phyloP scores from a whole-genome alignment of 805 yeast genomes.

The Kodamaea hsintzibuensis region DNA sequence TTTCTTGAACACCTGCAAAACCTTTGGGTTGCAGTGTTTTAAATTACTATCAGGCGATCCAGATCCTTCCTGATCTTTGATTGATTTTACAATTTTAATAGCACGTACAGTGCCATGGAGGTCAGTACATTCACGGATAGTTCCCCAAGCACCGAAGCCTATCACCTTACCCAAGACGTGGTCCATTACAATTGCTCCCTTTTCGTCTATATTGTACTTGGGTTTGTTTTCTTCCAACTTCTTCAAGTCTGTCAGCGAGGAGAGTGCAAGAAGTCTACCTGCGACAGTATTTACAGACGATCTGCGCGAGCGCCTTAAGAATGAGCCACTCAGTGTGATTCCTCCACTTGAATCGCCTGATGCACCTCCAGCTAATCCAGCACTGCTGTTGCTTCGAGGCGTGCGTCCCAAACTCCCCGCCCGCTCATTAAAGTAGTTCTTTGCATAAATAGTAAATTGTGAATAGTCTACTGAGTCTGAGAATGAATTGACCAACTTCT shows the following conservation, averaged over 20 bases:
- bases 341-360: constrained; percentile 10
- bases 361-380: constrained; percentile 9
- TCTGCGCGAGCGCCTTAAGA: constrained; percentile 30
- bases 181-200: constrained; percentile 66
- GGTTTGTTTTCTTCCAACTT: constrained; percentile 24
- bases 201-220: constrained; percentile 53
- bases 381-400: constrained; percentile 18
- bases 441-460: constrained; percentile 43
- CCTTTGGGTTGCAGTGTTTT: constrained; percentile 42
- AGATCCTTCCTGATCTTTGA: constrained; percentile 19
- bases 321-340: constrained; percentile 23
- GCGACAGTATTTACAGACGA: constrained; percentile 41
- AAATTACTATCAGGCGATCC: constrained; percentile 8
- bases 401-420: constrained; percentile 13
- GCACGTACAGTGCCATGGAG: constrained; percentile 46
- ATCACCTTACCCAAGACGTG: constrained; percentile 69
- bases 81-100: constrained; percentile 56
- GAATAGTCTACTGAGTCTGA: constrained; percentile 44
- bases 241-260: constrained; percentile 37
- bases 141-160: constrained; percentile 91
- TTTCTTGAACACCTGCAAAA: constrained; percentile 59
- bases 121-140: constrained; percentile 66
- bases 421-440: constrained; percentile 30
- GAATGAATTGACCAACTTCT: constrained; percentile 42
- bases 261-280: constrained; percentile 38